These are phyloP conservation scores for Tetrahymena elliotti DNA, from an alignment of 73 alveolate genomes.

Conservation along the genomic window DNA sequence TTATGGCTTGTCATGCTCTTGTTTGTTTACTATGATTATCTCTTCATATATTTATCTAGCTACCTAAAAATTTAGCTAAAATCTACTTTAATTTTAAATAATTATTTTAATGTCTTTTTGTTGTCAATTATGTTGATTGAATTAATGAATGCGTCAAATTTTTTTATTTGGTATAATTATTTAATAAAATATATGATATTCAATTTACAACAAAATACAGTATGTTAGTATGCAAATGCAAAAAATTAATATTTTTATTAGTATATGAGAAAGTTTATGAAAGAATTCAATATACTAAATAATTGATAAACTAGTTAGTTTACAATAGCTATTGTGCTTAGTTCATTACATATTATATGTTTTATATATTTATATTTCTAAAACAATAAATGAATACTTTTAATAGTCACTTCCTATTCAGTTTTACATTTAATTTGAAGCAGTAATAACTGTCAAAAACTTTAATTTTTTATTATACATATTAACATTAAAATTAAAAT, in stretches of 20 bases:
- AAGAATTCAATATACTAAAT: no score
- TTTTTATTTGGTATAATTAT: not conserved
- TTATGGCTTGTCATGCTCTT: not conserved
- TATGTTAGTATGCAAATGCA: not conserved
- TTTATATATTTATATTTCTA: no score
- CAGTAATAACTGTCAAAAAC: not conserved
- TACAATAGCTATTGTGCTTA: not conserved
- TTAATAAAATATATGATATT: not conserved
- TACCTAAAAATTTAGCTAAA: not conserved
- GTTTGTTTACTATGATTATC: not conserved
- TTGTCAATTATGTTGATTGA: no score
- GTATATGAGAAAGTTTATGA: not conserved
- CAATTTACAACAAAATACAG: not conserved
- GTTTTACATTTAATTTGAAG: not conserved
- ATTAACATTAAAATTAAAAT: not conserved
- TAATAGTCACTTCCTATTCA: not conserved
- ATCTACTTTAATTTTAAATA: not conserved
- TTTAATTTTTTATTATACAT: not conserved
- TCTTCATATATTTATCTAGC: not conserved
- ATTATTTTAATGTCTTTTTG: no score
- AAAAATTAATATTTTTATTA: no score
- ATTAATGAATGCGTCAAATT: not conserved
- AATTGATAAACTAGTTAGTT: no score
- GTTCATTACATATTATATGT: not conserved
- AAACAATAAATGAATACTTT: no score